A percentile compares a stretch with the other conserved stretches of the same genome.
phyloP scores from a whole-genome alignment of 2,329 filamentous ascomycete species.

The Leptoxyphium fumago region DNA sequence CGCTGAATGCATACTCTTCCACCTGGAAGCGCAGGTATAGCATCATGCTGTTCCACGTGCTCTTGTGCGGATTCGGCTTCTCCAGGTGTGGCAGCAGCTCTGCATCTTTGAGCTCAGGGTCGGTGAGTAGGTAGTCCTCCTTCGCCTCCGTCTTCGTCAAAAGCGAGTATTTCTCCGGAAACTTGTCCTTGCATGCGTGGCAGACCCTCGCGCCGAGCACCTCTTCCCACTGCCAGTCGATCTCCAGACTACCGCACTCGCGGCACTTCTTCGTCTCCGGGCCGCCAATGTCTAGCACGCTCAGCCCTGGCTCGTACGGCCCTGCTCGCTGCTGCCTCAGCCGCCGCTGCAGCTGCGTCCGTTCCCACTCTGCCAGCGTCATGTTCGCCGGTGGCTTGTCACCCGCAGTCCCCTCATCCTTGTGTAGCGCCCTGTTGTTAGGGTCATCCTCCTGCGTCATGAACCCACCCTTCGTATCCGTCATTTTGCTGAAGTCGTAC shows the following conservation, averaged over 20 bases:
- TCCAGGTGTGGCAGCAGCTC: constrained; percentile 77
- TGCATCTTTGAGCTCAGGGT: constrained; percentile 81
- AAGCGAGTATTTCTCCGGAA: constrained; percentile 83
- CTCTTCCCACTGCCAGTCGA: constrained; percentile 92
- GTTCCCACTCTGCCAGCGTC: constrained; percentile 84
- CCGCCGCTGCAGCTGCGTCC: constrained; percentile 58
- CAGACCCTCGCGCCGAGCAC: constrained; percentile 65
- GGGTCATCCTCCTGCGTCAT: constrained; percentile 84
- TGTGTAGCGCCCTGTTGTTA: constrained; percentile 60
- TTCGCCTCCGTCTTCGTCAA: constrained; percentile 93
- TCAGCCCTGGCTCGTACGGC: constrained; percentile 81
- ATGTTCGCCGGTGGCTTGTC: constrained; percentile 61
- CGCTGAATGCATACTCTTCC: constrained; percentile 75
- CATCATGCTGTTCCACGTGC: constrained; percentile 98
- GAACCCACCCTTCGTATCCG: constrained; percentile 93
- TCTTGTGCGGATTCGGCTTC: constrained; percentile 86
- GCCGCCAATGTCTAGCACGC: constrained; percentile 44
- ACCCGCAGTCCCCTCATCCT: constrained; percentile 29
- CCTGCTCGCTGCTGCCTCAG: constrained; percentile 62
- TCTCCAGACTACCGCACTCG: constrained; percentile 72
- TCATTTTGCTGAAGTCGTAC: constrained; percentile 97
- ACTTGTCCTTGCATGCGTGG: constrained; percentile 71
- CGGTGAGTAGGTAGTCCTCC: constrained; percentile 89
- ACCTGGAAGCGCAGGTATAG: constrained; percentile 87
- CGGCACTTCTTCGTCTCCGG: constrained; percentile 51